Percentiles rank a stretch among this genome's conserved stretches.
Conservation (phyloP, 1,139 yeast genomes). For the Casaregolazyma suthepensis region DNA sequence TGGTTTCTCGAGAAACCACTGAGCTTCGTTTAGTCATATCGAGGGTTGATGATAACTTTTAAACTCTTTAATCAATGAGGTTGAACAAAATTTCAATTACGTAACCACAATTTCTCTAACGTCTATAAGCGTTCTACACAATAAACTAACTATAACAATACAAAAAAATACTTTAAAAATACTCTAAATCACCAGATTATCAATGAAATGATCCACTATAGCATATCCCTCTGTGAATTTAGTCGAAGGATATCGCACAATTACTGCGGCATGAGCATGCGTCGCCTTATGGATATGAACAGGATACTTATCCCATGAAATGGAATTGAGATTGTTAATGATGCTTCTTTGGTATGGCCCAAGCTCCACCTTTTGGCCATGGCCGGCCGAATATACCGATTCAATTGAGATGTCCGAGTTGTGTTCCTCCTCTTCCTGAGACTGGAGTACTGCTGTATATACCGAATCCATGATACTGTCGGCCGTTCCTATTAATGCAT, state of each 20-base stretch:
- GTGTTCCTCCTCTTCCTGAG: conserved; percentile 12
- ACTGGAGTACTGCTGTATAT: conserved; percentile 25
- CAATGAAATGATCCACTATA: conserved; percentile 56
- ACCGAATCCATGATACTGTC: conserved; percentile 44
- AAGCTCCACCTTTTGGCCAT: conserved; percentile 15
- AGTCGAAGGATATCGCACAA: conserved; percentile 51
- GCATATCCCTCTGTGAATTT: conserved; percentile 60
- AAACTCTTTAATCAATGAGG: conserved; percentile 4
- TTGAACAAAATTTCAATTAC: not conserved
- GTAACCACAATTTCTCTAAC: not conserved
- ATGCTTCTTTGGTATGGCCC: conserved; percentile 44
- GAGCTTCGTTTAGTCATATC: conserved; percentile 33
- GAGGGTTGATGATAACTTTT: conserved; percentile 1
- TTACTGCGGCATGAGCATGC: conserved; percentile 76
- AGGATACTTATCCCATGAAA: conserved; percentile 67
- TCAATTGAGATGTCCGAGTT: conserved; percentile 8
- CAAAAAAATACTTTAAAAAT: no score
- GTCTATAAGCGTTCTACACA: not conserved
- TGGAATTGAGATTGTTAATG: conserved; percentile 48
- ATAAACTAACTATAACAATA: not conserved
- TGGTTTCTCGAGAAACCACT: conserved; percentile 63
- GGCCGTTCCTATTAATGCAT: conserved; percentile 43
- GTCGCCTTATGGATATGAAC: conserved; percentile 59
- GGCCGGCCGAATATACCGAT: conserved; percentile 9
- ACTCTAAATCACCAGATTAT: conserved; percentile 31